These are phyloP conservation scores for Borealophlyctis nickersoniae DNA, from an alignment of 192 early-diverging fungal genomes.

Conservation along the genomic window DNA sequence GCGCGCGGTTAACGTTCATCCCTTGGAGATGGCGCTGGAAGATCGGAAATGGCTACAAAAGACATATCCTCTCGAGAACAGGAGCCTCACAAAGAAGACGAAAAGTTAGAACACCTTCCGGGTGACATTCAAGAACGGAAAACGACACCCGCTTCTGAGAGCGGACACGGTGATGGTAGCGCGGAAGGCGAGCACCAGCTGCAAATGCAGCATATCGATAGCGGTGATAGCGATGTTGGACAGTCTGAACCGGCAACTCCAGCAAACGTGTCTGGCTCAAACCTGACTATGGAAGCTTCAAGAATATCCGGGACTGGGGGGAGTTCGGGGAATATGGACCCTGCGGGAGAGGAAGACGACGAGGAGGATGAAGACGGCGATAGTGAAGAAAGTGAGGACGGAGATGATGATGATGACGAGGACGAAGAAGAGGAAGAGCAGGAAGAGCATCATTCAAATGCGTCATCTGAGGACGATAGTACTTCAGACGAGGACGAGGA, in stretches of 20 bases:
- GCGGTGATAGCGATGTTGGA: neutral
- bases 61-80: too few species aligned
- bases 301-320: neutral
- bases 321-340: neutral
- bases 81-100: too few species aligned
- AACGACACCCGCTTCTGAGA: too few species aligned
- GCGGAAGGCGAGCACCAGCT: neutral
- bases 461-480: slow-evolving; percentile 54
- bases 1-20: too few species aligned
- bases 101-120: too few species aligned
- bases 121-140: too few species aligned
- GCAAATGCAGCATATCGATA: slow-evolving; percentile 7
- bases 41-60: too few species aligned
- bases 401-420: slow-evolving; percentile 45
- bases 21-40: too few species aligned
- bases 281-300: neutral
- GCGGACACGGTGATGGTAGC: neutral
- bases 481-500: slow-evolving; percentile 48
- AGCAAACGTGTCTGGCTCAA: neutral
- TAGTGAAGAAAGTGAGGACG: slow-evolving; percentile 36
- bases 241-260: neutral
- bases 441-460: too few species aligned
- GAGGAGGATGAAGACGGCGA: slow-evolving; percentile 70
- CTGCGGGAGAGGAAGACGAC: slow-evolving; percentile 62
- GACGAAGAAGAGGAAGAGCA: slow-evolving; percentile 54